phyloP scores from a whole-genome alignment of 2,329 filamentous ascomycete genomes.

The Fusarium humuli region DNA sequence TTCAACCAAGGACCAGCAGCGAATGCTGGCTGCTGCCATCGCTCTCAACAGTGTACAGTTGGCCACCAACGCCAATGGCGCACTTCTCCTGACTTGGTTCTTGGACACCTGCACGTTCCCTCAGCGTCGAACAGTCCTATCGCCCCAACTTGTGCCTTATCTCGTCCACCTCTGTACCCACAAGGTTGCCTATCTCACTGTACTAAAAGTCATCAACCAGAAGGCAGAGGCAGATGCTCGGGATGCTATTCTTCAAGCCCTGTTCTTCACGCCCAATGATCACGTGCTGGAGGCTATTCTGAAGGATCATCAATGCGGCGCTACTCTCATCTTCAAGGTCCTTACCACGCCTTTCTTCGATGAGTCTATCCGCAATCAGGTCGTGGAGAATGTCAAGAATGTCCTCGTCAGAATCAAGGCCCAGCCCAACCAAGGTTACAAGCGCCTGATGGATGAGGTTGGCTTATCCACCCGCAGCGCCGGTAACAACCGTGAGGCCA shows the following conservation, averaged over 20 bases:
- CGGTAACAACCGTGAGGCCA: constrained; percentile 58
- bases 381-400: constrained; percentile 91
- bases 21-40: constrained; percentile 93
- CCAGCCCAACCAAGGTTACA: constrained; percentile 94
- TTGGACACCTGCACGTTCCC: constrained; percentile 98
- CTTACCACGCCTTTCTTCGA: constrained; percentile 98
- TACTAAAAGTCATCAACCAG: constrained; percentile 98
- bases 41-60: constrained; percentile 97
- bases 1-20: constrained; percentile 92
- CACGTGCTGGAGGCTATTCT: constrained; percentile 90
- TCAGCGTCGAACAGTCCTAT: constrained; percentile 87
- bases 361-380: constrained; percentile 86
- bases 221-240: constrained; percentile 93
- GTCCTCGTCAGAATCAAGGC: constrained; percentile 92
- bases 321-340: constrained; percentile 98
- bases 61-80: constrained; percentile 95
- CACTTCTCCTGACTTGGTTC: constrained; percentile 95
- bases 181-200: constrained; percentile 97
- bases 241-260: constrained; percentile 86
- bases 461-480: constrained; percentile 78
- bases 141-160: constrained; percentile 90
- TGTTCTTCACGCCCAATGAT: constrained; percentile 93
- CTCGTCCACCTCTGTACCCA: constrained; percentile 96
- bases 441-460: constrained; percentile 98
- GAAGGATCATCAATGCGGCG: constrained; percentile 89